A percentile compares a stretch with the other conserved stretches of the same genome.
phyloP scores from a whole-genome alignment of 768 basidiomycete species.

The Naganishia vishniacii region DNA sequence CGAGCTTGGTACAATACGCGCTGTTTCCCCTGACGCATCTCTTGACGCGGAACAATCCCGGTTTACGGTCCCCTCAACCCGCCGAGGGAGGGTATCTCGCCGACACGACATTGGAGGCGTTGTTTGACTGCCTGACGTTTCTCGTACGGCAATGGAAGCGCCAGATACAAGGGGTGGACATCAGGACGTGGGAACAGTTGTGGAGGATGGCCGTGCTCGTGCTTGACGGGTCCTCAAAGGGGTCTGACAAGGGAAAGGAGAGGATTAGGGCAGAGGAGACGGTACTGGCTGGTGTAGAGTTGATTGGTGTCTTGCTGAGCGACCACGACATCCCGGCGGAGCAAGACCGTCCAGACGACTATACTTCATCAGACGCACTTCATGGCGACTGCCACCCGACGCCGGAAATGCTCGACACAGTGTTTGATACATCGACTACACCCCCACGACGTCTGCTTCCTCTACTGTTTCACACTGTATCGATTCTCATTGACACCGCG shows the following conservation, averaged over 20 bases:
- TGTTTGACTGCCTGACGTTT: constrained; percentile 58
- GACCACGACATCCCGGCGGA: too few relatives aligned
- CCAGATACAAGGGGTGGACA: constrained; percentile 50
- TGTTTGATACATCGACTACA: not conserved
- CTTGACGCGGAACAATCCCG: constrained; percentile 66
- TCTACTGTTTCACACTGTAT: constrained; percentile 74
- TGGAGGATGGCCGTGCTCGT: constrained; percentile 69
- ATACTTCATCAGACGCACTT: not conserved
- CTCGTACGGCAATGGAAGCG: constrained; percentile 72
- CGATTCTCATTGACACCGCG: constrained; percentile 60
- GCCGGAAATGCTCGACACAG: constrained; percentile 11
- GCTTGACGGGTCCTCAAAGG: constrained; percentile 52
- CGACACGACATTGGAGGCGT: constrained; percentile 69
- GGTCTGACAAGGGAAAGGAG: constrained; percentile 59
- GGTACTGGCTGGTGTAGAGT: constrained; percentile 65
- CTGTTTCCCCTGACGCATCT: constrained; percentile 84
- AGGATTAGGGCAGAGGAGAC: constrained; percentile 70
- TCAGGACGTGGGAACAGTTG: constrained; percentile 73
- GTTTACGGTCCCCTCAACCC: constrained; percentile 29
- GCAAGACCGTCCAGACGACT: too few relatives aligned
- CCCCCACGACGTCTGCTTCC: constrained; percentile 56
- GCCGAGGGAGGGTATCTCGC: constrained; percentile 54
- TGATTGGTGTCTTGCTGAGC: constrained; percentile 62
- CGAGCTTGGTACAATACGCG: constrained; percentile 69
- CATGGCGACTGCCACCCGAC: not conserved